Evolutionary conservation across 257 asterid genomes (phyloP), one percentile per base, ranked within the genome.

Genomic region (Fraxinus quadrangulata): DNA sequence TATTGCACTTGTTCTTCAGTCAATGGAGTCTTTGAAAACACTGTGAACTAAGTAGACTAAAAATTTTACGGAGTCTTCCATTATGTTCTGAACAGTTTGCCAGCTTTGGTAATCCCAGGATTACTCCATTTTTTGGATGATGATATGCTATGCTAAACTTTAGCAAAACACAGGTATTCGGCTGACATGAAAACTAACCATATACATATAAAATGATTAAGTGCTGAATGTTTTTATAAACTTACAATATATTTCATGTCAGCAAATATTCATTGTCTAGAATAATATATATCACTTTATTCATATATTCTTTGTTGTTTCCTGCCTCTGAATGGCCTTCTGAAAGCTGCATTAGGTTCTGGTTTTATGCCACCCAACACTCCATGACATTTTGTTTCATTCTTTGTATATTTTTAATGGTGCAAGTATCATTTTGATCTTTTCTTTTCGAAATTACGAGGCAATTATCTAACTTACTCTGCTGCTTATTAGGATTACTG

Each of bases 401-500:
- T 19, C 28, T 39, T 70, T 17, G 31, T 23, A 19, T 63, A 19
- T 9, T 28, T 7, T 17, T 21, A 24, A 8, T 5, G 34, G 4
- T 56, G 66, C 0, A 6, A 56, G 4, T 63, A 4, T 63, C 24
- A 17, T 30, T 24, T 33, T 61, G 30, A 23, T 61, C 68, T 33
- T 71, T 37, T 16, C 67, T 45, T 73, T 59, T 3, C 69, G 12
- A 68, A 17, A 54, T 61, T 16, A 14, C 7, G 51, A 70, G 73
- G 68, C 37, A 28, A 61, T 77, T 70, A n/a, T 34, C 72, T 77
- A 6, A 70, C 70, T 77, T 42, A 26, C 69, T 16, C 16, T 67
- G 75, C 23, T 76, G 65, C 75, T 14, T 73, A 24, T 66, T 71
- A 81, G 88, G 89, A 75, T 33, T 75, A 75, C n/a, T 59, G 34